Conservation (phyloP, 1,139 yeast species). For the Geotrichum phurueaensis region DNA sequence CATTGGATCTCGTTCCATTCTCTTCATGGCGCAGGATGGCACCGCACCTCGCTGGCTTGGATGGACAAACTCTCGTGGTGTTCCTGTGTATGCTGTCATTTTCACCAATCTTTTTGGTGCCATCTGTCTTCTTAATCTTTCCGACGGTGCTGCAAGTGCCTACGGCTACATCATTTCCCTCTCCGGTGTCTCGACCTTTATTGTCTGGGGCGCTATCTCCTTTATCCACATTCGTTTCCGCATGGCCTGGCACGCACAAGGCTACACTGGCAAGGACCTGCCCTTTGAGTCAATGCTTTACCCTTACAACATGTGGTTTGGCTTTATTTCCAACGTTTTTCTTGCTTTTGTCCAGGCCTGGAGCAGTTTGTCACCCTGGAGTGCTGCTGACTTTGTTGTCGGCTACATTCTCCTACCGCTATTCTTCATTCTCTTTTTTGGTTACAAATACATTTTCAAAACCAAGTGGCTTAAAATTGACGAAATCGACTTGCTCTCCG, state of each 20-base stretch:
- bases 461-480: constrained; percentile 42
- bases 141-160: constrained; percentile 59
- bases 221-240: constrained; percentile 49
- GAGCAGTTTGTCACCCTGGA: constrained; percentile 56
- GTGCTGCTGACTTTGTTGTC: constrained; percentile 56
- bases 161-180: constrained; percentile 82
- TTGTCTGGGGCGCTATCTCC: constrained; percentile 49
- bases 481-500: constrained; percentile 44
- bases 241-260: constrained; percentile 46
- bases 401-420: constrained; percentile 60
- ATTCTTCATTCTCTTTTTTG: constrained; percentile 42
- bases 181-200: constrained; percentile 52
- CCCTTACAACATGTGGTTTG: constrained; percentile 50
- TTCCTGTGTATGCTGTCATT: constrained; percentile 51
- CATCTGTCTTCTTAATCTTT: constrained; percentile 61
- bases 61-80: constrained; percentile 53
- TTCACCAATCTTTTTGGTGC: constrained; percentile 40
- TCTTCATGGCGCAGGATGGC: constrained; percentile 54
- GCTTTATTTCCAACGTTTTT: constrained; percentile 47
- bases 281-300: constrained; percentile 50
- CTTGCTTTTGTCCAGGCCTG: constrained; percentile 65
- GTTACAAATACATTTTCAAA: constrained; percentile 39
- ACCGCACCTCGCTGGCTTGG: constrained; percentile 56
- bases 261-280: constrained; percentile 43
- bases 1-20: constrained; percentile 54